Base-by-base conservation (phyloP, 1,139 yeast genomes). In the Martiniozyma asiatica region DNA sequence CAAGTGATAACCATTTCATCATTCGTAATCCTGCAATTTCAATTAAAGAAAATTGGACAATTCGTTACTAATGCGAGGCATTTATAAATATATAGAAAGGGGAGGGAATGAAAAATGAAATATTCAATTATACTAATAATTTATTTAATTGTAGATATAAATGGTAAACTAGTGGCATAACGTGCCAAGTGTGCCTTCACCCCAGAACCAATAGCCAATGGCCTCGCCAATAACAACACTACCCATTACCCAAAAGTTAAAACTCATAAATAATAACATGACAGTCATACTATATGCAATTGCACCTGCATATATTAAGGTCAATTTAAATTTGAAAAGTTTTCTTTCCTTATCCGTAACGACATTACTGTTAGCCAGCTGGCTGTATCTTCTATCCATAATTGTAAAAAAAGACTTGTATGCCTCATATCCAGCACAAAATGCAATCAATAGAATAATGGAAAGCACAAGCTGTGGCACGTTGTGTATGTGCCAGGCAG, bases 1-100 rank as follows among this genome's bases (percentile, higher is more conserved):
- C 11, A 6, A 43, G 35, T 2, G 46, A 51, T 14, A 32, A 32
- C 25, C 34, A 51, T 11, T 31, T 33, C 14, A 45, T 58, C 3
- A 60, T 80, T 15, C 61, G 72, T 36, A 69, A 72, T 40, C 85
- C 92, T 8, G 48, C 50, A 10, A 58, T 79, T 29, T 39, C 47
- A 8, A 50, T 78, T 27, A 63, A 63, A 34, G 37, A 55, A n/a
- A 55, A 57, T 23, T 80, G 84, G 82, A 46, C 40, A 10, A 51
- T 73, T 25, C 32, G 20, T 2, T 35, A 42, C 13, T 35, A 29
- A 20, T n/a, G n/a, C n/a, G n/a, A n/a, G n/a, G n/a, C n/a, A n/a
- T n/a, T n/a, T n/a, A n/a, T n/a, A n/a, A n/a, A n/a, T n/a, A n/a
- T n/a, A n/a, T n/a, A n/a, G n/a, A n/a, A n/a, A n/a, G n/a, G n/a